Percentiles rank a stretch among this genome's conserved stretches.
These are phyloP conservation scores for Leonotis leonurus DNA, from an alignment of 257 asterid genomes.

Conservation along the genomic window DNA sequence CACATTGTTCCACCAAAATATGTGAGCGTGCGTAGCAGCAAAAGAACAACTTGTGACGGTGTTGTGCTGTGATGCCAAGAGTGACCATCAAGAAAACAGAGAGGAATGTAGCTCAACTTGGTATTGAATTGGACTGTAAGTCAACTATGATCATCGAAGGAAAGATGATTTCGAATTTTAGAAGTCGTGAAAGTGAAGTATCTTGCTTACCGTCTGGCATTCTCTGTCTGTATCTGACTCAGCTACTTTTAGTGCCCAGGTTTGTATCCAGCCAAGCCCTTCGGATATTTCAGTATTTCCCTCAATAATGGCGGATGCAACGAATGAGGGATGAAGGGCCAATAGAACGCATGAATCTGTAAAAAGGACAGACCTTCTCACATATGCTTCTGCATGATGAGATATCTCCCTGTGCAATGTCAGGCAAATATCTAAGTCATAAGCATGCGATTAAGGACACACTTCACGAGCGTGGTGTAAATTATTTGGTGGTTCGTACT, in stretches of 20 bases:
- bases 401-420: constrained; percentile 56
- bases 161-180: background rate
- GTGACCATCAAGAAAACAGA: background rate
- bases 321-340: constrained; percentile 83
- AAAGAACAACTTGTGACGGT: background rate
- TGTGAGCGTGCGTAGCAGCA: background rate
- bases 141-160: background rate
- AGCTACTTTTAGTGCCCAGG: constrained; percentile 70
- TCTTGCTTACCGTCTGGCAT: constrained; percentile 65
- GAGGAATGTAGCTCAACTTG: background rate
- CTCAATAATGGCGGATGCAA: constrained; percentile 66
- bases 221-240: constrained; percentile 87
- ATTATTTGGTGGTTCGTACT: background rate
- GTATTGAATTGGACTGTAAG: background rate
- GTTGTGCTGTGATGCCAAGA: background rate
- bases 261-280: constrained; percentile 89
- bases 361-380: constrained; percentile 83
- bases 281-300: constrained; percentile 57
- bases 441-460: background rate
- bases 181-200: background rate
- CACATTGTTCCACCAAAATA: background rate
- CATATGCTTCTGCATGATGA: constrained; percentile 77
- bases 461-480: background rate
- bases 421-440: constrained; percentile 10
- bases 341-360: constrained; percentile 75